Evolutionary conservation across 1,139 yeast species (phyloP).

Genomic region (Tardiomyces blankii): DNA sequence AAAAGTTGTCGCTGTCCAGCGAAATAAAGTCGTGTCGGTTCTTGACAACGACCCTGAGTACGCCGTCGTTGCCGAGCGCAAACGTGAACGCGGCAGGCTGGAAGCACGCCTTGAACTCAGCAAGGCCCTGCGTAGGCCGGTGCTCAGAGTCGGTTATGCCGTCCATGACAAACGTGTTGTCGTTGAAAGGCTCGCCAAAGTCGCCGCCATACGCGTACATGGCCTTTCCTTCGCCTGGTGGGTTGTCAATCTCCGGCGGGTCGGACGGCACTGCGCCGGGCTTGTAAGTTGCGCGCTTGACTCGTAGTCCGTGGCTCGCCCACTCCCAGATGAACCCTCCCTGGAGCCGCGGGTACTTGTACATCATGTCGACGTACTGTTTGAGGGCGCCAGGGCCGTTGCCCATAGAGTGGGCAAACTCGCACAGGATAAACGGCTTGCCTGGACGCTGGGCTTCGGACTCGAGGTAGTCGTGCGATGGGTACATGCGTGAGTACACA

Average conservation of each 20-base stretch:
- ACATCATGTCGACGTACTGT: slow-evolving; percentile 26
- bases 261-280: not conserved
- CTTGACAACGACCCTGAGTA: not conserved
- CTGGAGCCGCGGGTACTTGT: slow-evolving; percentile 21
- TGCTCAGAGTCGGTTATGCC: slow-evolving; percentile 27
- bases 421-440: slow-evolving; percentile 28
- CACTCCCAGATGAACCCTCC: slow-evolving; percentile 34
- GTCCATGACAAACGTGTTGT: slow-evolving; percentile 30
- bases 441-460: slow-evolving; percentile 14
- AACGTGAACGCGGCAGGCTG: slow-evolving; percentile 20
- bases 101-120: slow-evolving; percentile 23
- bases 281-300: not conserved
- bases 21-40: slow-evolving; percentile 1
- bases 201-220: slow-evolving; percentile 29
- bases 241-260: slow-evolving; percentile 8
- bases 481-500: slow-evolving; percentile 27
- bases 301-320: slow-evolving; percentile 28
- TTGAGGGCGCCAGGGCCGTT: slow-evolving; percentile 28
- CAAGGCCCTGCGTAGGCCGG: slow-evolving; percentile 27
- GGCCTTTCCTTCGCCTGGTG: slow-evolving; percentile 3
- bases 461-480: slow-evolving; percentile 17
- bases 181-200: slow-evolving; percentile 27
- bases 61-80: not conserved
- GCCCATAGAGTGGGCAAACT: slow-evolving; percentile 32
- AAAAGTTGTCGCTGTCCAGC: not conserved